Base-by-base conservation (phyloP, 768 basidiomycete species). In the Phanerodontia chrysosporium region DNA sequence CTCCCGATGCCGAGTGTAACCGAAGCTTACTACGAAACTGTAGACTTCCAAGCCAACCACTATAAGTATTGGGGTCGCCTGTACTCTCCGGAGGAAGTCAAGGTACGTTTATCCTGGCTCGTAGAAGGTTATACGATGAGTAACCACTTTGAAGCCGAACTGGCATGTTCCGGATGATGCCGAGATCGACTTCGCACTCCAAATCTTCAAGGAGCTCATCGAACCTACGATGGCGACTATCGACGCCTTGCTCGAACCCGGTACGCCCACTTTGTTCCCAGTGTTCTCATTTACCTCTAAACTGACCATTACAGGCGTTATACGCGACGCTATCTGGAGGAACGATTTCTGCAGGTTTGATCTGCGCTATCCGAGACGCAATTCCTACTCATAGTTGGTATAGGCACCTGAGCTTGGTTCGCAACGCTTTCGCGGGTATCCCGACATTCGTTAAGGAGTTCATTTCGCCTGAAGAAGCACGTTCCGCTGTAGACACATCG, bases 271-370 rank as follows among this genome's bases (percentile, higher is more conserved):
- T 57, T 59, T 28, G 49, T n/a, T n/a, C n/a, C n/a, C n/a, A n/a
- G n/a, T n/a, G n/a, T n/a, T n/a, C 1, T 52, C 10, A 8, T 21
- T 4, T 51, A 9, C 9, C 6, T 62, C 27, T 24, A 28, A 16
- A 45, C n/a, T n/a, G 62, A 35, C 49, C 42, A 52, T 49, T 32
- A 44, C 57, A 83, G 81, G 74, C 48, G 66, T 77, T 45, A 65
- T 73, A 27, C 79, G 84, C 22, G 81, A 89, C 69, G 79, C 80
- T 16, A 62, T 79, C 16, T 95, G 92, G 92, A 80, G 87, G 13
- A 93, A 92, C 70, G 90, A 94, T 62, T 92, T 94, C 67, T 94
- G 92, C 74, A 82, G 91, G 81, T 86, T 30, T 42, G 78, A 73
- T 29, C 30, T 27, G 55, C 45, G 32, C 14, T 54, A 28, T n/a